Base-by-base conservation (phyloP, 805 yeast genomes). In the Metschnikowia matae region DNA sequence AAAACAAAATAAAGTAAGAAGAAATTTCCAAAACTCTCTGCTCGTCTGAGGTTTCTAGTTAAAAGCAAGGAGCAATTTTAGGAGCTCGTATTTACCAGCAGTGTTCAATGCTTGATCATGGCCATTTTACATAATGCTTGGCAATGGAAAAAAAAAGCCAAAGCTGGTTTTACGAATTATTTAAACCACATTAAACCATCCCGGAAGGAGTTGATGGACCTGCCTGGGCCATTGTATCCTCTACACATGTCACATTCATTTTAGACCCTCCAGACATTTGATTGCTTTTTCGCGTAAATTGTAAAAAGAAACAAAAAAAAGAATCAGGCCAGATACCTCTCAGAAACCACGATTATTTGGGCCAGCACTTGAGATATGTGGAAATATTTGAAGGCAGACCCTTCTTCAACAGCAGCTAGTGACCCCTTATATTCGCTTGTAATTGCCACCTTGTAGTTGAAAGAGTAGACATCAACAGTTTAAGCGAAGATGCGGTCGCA, bases 221-320 rank as follows among this genome's bases (percentile, higher is more conserved):
- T 7, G 45, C 3, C 31, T 20, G 6, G 29, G 37, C 45, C 32
- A n/a, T 33, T 7, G 7, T 5, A 7, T 33, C 15, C 32, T 33
- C 17, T 21, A 32, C 31, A 20, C 6, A 20, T 14, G 38, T 7
- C 17, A 31, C 29, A 31, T 32, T 15, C 10, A 11, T 33, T 21
- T 29, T 21, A 15, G 43, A 15, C n/a, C 21, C 43, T 42, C 38
- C 38, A 42, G 20, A 42, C 11, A 38, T 20, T 42, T 42, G 20
- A 42, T 42, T 42, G 45, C 45, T 42, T 42, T 42, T 42, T 42
- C 45, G 37, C 45, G 38, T 42, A 32, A 31, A 33, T 14, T 32
- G 36, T 41, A 32, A 33, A 33, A 34, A 42, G 21, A 34, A 42
- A 18, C 13, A 20, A 42, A 33, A 42, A 23, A 21, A 42, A 42